phyloP scores from a whole-genome alignment of 2,329 filamentous ascomycete species.

The Trichoderma hamatum region DNA sequence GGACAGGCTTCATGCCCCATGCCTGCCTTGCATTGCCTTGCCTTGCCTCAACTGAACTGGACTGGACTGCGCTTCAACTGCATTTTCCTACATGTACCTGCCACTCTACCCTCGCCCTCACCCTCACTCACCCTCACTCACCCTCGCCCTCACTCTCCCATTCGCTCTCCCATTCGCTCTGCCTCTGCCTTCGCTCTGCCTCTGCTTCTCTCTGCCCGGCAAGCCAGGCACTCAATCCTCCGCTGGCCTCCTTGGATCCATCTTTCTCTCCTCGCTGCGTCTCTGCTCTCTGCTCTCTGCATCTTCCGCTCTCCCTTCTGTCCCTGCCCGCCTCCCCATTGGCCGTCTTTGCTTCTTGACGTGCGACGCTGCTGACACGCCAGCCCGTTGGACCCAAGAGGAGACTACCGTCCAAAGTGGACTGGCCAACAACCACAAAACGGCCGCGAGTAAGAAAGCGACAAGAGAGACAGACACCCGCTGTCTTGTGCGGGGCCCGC shows the following conservation, averaged over 20 bases:
- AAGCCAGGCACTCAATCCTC: background rate
- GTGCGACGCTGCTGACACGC: slow-evolving; percentile 28
- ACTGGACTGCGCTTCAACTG: background rate
- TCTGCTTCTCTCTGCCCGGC: background rate
- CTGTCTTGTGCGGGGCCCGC: slow-evolving; percentile 30
- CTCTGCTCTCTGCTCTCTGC: background rate
- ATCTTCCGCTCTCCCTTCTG: background rate
- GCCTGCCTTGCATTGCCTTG: background rate
- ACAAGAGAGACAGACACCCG: slow-evolving; percentile 31
- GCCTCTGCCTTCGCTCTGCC: background rate
- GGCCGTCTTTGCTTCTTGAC: slow-evolving; percentile 9
- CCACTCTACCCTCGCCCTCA: background rate
- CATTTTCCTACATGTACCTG: background rate
- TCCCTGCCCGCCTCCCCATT: slow-evolving; percentile 5
- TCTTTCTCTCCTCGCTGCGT: background rate
- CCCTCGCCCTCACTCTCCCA: background rate
- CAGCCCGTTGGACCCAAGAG: slow-evolving; percentile 25
- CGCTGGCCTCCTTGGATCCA: background rate
- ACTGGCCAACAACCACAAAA: slow-evolving; percentile 26
- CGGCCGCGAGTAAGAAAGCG: slow-evolving; percentile 32
- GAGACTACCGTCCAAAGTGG: slow-evolving; percentile 23
- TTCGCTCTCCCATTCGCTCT: background rate
- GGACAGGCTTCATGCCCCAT: background rate
- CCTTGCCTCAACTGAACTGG: background rate
- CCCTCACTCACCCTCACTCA: background rate